These are phyloP conservation scores for Madurella fahalii DNA, from an alignment of 2,329 filamentous ascomycete genomes.

Conservation along the genomic window DNA sequence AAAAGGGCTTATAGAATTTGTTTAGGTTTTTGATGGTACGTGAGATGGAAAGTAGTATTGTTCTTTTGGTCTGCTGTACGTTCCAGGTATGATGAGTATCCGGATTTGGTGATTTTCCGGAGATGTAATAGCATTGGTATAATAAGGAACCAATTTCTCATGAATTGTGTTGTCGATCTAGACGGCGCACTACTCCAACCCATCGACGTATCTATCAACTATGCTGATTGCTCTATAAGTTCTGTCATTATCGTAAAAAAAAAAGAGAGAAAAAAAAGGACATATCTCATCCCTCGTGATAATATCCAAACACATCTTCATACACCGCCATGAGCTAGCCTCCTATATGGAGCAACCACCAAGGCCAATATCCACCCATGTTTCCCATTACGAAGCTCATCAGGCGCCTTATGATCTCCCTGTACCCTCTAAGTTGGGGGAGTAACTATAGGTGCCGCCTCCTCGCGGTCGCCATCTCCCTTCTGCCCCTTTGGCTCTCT, in stretches of 20 bases:
- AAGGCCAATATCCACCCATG: no score
- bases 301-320: not conserved
- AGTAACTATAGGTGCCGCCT: not conserved
- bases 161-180: no score
- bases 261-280: no score
- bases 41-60: not conserved
- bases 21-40: not conserved
- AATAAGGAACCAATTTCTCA: no score
- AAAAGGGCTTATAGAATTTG: not conserved
- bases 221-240: not conserved
- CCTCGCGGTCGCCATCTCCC: not conserved
- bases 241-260: not conserved
- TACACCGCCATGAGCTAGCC: not conserved
- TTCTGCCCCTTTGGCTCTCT: constrained; percentile 17
- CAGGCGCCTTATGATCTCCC: no score
- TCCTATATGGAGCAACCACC: not conserved
- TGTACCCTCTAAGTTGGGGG: no score
- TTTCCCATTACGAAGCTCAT: no score
- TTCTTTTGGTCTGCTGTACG: not conserved
- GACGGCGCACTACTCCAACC: no score
- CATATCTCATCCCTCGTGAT: not conserved
- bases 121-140: no score
- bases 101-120: not conserved
- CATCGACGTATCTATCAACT: no score
- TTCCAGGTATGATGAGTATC: not conserved